Conservation (phyloP, 108 stramenopile species). For the Discostella stelligeroides region DNA sequence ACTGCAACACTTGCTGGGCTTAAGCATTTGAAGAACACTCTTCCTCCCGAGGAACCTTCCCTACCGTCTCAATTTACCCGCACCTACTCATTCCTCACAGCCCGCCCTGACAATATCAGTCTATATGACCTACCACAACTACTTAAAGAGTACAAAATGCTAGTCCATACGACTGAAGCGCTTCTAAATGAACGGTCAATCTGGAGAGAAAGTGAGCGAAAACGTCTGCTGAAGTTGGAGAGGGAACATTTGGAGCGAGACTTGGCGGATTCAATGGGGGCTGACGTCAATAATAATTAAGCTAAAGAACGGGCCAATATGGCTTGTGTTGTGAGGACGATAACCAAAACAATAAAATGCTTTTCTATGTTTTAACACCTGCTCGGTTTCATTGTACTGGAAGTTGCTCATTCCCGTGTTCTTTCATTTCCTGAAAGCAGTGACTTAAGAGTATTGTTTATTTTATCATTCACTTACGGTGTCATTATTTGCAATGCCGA, state of each 20-base stretch:
- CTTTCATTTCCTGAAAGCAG: too few relatives aligned
- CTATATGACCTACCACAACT: slow-evolving; percentile 69
- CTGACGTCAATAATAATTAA: neutral
- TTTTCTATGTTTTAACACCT: neutral
- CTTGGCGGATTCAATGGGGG: slow-evolving; percentile 33
- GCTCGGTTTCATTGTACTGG: too few relatives aligned
- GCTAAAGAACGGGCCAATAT: too few relatives aligned
- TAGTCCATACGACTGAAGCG: slow-evolving; percentile 72
- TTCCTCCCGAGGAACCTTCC: slow-evolving; percentile 23
- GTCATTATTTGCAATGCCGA: too few relatives aligned
- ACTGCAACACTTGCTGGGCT: neutral
- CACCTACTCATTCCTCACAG: slow-evolving; percentile 68
- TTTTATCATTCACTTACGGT: too few relatives aligned
- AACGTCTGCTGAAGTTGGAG: slow-evolving; percentile 17
- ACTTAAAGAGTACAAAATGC: slow-evolving; percentile 75
- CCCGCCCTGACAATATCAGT: slow-evolving; percentile 68
- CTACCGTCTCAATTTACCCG: slow-evolving; percentile 61
- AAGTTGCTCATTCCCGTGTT: too few relatives aligned
- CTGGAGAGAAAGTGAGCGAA: slow-evolving; percentile 36
- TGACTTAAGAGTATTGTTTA: too few relatives aligned
- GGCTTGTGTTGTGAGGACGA: too few relatives aligned
- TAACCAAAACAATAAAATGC: neutral
- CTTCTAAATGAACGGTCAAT: slow-evolving; percentile 62
- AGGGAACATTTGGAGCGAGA: slow-evolving; percentile 32
- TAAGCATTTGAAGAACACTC: slow-evolving; percentile 4